These are phyloP conservation scores for Spinacia oleracea DNA, from an alignment of 179 eudicot species.

Conservation along the genomic window DNA sequence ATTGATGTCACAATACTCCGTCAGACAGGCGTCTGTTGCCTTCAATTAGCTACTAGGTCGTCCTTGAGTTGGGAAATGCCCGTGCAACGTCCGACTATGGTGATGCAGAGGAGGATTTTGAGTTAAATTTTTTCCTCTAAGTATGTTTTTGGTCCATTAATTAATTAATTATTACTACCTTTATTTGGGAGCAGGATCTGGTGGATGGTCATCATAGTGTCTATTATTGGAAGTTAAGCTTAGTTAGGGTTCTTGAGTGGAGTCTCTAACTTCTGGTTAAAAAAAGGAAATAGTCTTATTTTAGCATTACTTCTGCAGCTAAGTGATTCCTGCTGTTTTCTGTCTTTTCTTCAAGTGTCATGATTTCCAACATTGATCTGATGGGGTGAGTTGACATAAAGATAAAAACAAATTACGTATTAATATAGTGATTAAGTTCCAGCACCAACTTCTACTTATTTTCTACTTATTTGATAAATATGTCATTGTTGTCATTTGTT, in stretches of 20 bases:
- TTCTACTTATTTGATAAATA: too few species aligned
- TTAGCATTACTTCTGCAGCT: not conserved
- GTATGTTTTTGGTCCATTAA: not conserved
- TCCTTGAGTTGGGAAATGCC: not conserved
- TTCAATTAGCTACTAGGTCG: not conserved
- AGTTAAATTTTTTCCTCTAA: not conserved
- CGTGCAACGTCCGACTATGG: not conserved
- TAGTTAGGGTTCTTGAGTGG: constrained; percentile 8
- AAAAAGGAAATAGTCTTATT: constrained; percentile 4
- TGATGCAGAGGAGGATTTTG: not conserved
- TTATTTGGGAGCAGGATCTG: not conserved
- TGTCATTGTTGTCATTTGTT: not conserved
- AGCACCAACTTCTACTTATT: too few species aligned
- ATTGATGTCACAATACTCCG: not conserved
- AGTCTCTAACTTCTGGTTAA: not conserved
- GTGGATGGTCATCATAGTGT: constrained; percentile 3
- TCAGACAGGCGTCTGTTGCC: not conserved
- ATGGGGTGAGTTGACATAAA: not conserved
- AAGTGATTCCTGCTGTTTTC: not conserved
- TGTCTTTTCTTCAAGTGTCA: not conserved
- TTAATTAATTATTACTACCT: not conserved
- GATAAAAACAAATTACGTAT: constrained; percentile 5
- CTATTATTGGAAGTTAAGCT: constrained; percentile 2
- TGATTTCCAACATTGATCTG: not conserved
- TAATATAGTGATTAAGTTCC: not conserved